A percentile compares a stretch with the other conserved stretches of the same genome.
phyloP scores from a whole-genome alignment of 2,329 filamentous ascomycete genomes.

The Fusarium tricinctum region DNA sequence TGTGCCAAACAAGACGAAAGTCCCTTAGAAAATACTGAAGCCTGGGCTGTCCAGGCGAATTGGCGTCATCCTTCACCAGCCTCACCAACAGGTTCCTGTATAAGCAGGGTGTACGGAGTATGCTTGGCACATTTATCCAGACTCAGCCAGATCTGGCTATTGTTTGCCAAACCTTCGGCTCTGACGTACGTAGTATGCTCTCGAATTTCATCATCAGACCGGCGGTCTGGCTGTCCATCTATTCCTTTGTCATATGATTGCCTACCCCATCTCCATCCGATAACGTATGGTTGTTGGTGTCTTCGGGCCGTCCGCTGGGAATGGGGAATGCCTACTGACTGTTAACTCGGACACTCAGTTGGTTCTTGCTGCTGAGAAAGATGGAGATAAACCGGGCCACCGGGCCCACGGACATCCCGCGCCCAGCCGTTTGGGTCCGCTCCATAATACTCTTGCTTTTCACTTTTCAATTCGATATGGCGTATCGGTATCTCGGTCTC shows the following conservation, averaged over 20 bases:
- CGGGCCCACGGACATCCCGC: slow-evolving; percentile 33
- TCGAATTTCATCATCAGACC: slow-evolving; percentile 16
- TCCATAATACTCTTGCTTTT: slow-evolving; percentile 23
- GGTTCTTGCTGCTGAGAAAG: slow-evolving; percentile 23
- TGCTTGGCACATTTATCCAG: slow-evolving; percentile 12
- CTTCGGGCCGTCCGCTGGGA: slow-evolving; percentile 28
- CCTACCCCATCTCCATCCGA: slow-evolving; percentile 18
- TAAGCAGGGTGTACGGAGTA: not conserved
- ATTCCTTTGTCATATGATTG: slow-evolving; percentile 23
- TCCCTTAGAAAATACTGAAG: slow-evolving; percentile 30
- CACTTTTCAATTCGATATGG: not conserved
- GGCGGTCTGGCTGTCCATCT: slow-evolving; percentile 6
- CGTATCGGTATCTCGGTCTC: slow-evolving; percentile 11
- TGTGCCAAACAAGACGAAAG: slow-evolving; percentile 25
- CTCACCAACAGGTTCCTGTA: slow-evolving; percentile 25
- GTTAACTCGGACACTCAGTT: slow-evolving; percentile 4
- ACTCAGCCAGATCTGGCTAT: slow-evolving; percentile 15
- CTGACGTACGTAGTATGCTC: slow-evolving; percentile 22
- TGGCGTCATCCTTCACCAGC: slow-evolving; percentile 12
- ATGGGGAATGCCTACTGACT: slow-evolving; percentile 11
- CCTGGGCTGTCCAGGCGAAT: slow-evolving; percentile 36
- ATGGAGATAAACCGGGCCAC: slow-evolving; percentile 33
- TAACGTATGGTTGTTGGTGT: slow-evolving; percentile 36
- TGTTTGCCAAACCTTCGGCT: slow-evolving; percentile 9
- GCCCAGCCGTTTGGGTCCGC: slow-evolving; percentile 32